Evolutionary conservation across 2,329 filamentous ascomycete genomes (phyloP).

Genomic region (Coniochaeta prunicola): DNA sequence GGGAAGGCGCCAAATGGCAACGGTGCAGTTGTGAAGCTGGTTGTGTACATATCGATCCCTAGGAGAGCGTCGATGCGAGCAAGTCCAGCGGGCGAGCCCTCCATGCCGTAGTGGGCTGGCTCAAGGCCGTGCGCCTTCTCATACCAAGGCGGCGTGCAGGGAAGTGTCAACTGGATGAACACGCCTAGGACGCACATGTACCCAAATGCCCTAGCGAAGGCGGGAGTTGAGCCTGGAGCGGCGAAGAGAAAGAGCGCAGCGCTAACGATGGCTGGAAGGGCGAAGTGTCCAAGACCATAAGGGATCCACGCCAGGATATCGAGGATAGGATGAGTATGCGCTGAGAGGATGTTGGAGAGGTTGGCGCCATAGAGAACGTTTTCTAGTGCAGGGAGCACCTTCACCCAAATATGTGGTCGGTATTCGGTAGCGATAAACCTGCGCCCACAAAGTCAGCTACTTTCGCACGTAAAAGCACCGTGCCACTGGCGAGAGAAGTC

Average conservation of each 20-base stretch:
- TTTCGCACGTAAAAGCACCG: not conserved
- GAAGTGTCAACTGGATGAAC: constrained; percentile 80
- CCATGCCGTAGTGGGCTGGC: constrained; percentile 87
- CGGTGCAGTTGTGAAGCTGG: constrained; percentile 81
- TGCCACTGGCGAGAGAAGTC: not conserved
- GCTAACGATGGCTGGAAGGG: constrained; percentile 73
- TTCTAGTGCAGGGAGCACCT: constrained; percentile 86
- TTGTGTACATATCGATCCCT: constrained; percentile 87
- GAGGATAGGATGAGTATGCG: constrained; percentile 74
- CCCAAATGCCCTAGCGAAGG: constrained; percentile 81
- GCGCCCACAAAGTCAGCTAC: constrained; percentile 4
- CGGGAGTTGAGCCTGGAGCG: constrained; percentile 75
- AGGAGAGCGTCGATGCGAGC: constrained; percentile 85
- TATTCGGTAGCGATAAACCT: constrained; percentile 88
- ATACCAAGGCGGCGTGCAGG: constrained; percentile 95
- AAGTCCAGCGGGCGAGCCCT: constrained; percentile 81
- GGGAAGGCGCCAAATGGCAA: constrained; percentile 94
- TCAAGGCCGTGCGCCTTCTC: constrained; percentile 88
- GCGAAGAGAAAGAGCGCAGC: constrained; percentile 79
- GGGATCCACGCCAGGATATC: constrained; percentile 90
- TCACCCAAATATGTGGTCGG: constrained; percentile 90
- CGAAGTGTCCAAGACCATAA: constrained; percentile 88
- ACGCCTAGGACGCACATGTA: constrained; percentile 90
- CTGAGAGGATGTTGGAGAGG: constrained; percentile 89
- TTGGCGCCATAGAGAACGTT: constrained; percentile 96